Conservation (phyloP, 2,329 filamentous ascomycete species). For the Arthrobotrys musiformis region DNA sequence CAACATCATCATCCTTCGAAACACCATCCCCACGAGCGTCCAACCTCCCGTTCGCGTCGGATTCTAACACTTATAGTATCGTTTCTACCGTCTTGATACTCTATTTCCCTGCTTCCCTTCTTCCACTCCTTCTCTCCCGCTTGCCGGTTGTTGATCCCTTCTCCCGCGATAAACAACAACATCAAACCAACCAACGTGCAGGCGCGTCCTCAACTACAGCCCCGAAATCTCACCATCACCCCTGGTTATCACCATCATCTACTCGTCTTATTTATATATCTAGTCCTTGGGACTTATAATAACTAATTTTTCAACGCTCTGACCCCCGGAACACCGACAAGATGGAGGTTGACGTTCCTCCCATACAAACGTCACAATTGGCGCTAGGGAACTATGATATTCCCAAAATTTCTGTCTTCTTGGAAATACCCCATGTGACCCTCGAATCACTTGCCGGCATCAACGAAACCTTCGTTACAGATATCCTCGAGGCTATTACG, state of each 20-base stretch:
- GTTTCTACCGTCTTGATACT: neutral
- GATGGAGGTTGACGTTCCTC: constrained; percentile 55
- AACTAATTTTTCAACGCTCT: constrained; percentile 14
- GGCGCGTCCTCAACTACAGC: constrained; percentile 44
- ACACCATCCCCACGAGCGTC: constrained; percentile 25
- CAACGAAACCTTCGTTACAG: constrained; percentile 80
- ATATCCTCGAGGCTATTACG: constrained; percentile 78
- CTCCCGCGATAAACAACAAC: constrained; percentile 47
- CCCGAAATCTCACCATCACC: constrained; percentile 2
- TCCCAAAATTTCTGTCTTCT: constrained; percentile 58
- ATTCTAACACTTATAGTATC: neutral
- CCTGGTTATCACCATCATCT: neutral
- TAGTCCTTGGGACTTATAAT: constrained; percentile 4
- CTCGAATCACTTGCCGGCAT: constrained; percentile 56
- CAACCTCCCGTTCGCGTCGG: constrained; percentile 39
- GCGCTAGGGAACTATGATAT: constrained; percentile 51
- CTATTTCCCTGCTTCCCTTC: constrained; percentile 7
- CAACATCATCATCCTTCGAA: constrained; percentile 35
- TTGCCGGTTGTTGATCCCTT: constrained; percentile 27
- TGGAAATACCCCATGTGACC: constrained; percentile 57
- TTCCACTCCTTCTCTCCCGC: constrained; percentile 40
- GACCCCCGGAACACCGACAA: neutral
- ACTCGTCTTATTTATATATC: too few species aligned
- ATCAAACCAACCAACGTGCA: constrained; percentile 44
- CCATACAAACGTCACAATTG: constrained; percentile 40